These are phyloP conservation scores for Avena sativa DNA, from an alignment of 176 grass and related monocot species.

Conservation along the genomic window DNA sequence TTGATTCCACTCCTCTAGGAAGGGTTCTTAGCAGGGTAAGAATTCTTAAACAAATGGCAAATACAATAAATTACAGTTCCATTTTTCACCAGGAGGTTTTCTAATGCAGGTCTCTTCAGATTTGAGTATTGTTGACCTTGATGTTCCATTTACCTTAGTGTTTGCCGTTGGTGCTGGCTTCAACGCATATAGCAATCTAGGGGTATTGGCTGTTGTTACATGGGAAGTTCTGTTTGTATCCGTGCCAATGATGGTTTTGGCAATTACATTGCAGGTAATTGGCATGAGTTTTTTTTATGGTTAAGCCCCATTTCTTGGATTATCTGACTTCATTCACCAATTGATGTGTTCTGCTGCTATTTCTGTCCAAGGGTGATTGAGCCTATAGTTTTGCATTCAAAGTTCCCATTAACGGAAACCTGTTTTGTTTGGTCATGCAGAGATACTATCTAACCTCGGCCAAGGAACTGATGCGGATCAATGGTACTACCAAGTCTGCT, in stretches of 20 bases:
- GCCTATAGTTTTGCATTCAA: conserved; percentile 12
- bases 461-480: conserved; percentile 96
- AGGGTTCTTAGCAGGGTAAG: conserved; percentile 90
- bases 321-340: conserved; percentile 21
- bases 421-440: conserved; percentile 52
- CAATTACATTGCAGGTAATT: conserved; percentile 80
- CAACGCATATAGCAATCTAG: conserved; percentile 80
- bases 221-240: conserved; percentile 93
- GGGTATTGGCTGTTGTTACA: conserved; percentile 81
- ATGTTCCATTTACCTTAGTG: conserved; percentile 79
- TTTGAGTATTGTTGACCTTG: conserved; percentile 85
- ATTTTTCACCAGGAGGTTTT: conserved; percentile 2
- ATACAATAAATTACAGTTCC: not conserved
- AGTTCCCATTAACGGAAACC: conserved; percentile 7
- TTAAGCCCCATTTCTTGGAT: not conserved
- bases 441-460: conserved; percentile 87
- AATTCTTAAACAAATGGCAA: conserved; percentile 27
- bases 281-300: not conserved
- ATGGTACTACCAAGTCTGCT: conserved; percentile 94
- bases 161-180: conserved; percentile 56
- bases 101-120: conserved; percentile 83
- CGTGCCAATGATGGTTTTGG: conserved; percentile 68
- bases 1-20: conserved; percentile 92
- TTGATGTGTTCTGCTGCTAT: conserved; percentile 33
- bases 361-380: not conserved